Base-by-base conservation (phyloP, 2,329 filamentous ascomycete species). In the Sclerotinia sclerotiorum region DNA sequence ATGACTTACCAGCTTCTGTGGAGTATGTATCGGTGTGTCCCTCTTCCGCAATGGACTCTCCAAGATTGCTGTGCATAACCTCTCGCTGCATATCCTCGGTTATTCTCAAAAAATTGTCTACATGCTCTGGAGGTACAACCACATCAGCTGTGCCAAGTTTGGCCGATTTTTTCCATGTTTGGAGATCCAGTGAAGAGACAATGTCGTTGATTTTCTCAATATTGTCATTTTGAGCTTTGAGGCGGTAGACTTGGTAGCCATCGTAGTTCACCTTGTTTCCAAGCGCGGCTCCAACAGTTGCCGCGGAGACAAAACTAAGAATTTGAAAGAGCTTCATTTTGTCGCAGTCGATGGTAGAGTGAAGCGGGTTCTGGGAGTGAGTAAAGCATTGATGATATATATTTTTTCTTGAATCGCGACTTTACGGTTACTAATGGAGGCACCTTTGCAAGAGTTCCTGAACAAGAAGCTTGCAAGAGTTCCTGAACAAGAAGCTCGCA, bases 51-150 rank as follows among this genome's bases (percentile, higher is more conserved):
- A 84, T 84, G 2, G 80, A 79, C 11, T 74, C 74, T 21, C 81
- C 81, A 7, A 84, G 76, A 72, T 84, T 76, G 44, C 79, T 77
- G 68, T 83, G 80, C 76, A 84, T 78, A 21, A 79, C 71, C 56
- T 78, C 74, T 5, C 72, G 73, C 35, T 77, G 74, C 46, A 81
- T 73, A 19, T 74, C 76, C 27, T 71, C 69, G 1, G 73, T 73
- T 21, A 80, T 72, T n/a, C 76, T 72, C 57, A 81, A 72, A 69
- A 83, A 82, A 8, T 76, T 76, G 1, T 74, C 72, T 27, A 81
- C 67, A 48, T 81, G 76, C 13, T 78, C 75, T 17, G 78, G 78
- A 19, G 80, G 75, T 63, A 83, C 76, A n/a, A 80, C 78, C 57
- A 83, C 73, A 70, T 83, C 82, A 56, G 81, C 78, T 2, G 72